Conservation (phyloP, 106 monocot genomes). For the Gastrodia elata region DNA sequence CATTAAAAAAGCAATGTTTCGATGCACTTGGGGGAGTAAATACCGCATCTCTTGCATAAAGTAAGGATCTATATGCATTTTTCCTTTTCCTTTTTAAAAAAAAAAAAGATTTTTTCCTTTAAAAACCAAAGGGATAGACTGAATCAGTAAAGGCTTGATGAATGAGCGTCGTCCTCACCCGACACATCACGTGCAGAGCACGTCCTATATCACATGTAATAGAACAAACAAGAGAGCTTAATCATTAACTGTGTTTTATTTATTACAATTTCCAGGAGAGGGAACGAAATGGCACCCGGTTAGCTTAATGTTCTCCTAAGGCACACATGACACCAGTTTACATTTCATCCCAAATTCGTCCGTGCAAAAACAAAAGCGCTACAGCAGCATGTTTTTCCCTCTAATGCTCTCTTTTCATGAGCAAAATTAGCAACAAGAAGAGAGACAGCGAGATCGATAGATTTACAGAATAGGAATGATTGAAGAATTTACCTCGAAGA, state of each 20-base stretch:
- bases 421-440: neutral
- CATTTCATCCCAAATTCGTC: too few relatives aligned
- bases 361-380: too few relatives aligned
- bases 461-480: neutral
- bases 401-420: too few relatives aligned
- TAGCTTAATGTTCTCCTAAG: neutral
- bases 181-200: neutral
- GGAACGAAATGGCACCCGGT: neutral
- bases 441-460: neutral
- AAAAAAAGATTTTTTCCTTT: too few relatives aligned
- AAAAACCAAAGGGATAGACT: too few relatives aligned
- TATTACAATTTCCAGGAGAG: neutral
- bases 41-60: too few relatives aligned
- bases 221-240: slow-evolving; percentile 3
- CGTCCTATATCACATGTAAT: slow-evolving; percentile 5
- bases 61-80: too few relatives aligned
- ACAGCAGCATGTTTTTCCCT: too few relatives aligned
- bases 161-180: neutral
- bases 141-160: too few relatives aligned
- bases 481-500: slow-evolving; percentile 43
- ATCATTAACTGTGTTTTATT: neutral
- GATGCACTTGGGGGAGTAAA: too few relatives aligned
- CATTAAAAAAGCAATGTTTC: too few relatives aligned
- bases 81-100: too few relatives aligned
- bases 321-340: neutral